Evolutionary conservation across 2,329 filamentous ascomycete genomes (phyloP), one percentile per base, ranked within the genome.

Genomic region (Colletotrichum sp.): DNA sequence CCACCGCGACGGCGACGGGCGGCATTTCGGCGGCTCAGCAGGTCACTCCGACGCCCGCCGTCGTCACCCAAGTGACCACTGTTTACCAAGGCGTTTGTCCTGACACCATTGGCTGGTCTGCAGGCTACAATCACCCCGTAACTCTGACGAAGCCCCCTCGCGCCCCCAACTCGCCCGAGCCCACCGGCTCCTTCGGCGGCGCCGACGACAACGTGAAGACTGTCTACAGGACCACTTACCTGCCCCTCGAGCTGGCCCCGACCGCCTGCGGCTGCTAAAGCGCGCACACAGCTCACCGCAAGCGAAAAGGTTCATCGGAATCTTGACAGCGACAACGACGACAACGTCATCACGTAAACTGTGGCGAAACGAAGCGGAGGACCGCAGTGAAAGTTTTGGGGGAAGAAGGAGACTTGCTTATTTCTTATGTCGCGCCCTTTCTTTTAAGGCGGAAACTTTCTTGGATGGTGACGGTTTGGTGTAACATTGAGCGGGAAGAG

Each of bases 1-100:
- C 73, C 69, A 76, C 73, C 64, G 57, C 69, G 73, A 64, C 69
- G 73, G 73, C 73, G 63, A 76, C 73, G 73, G 73, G 73, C 73
- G 69, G 69, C 27, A 29, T 61, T 52, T 68, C 73, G 69, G 73
- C 73, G 69, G 70, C 55, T 57, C 62, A 67, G 39, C 65, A 29
- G 27, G 64, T 68, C 69, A 72, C 73, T 62, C 55, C 68, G 25
- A 64, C 73, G 68, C 55, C 69, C 73, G 69, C 52, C 64, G 63
- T 61, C 57, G 32, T 63, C 36, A 27, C 64, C 70, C 32, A 64
- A 29, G 61, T 64, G 22, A 57, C 69, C 64, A 64, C 69, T 44
- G 32, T 64, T 29, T 76, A 68, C 69, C 69, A 76, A 63, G 73
- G 73, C 25, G 64, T 59, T 59, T 76, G 73, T 76, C 73, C 73